Evolutionary conservation across 257 asterid genomes (phyloP).

Genomic region (Phtheirospermum japonicum): DNA sequence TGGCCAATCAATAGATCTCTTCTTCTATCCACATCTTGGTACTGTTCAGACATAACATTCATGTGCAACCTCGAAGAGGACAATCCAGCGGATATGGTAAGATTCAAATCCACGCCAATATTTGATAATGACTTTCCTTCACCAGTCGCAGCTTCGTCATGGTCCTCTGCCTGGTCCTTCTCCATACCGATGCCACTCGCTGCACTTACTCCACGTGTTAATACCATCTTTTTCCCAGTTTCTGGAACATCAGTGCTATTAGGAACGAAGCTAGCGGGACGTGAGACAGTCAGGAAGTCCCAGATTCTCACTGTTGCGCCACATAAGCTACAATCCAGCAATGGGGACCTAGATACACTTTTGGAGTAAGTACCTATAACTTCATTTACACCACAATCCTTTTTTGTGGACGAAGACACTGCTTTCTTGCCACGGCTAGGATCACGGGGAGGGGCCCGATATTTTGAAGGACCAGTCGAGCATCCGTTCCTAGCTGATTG

Average conservation of each 20-base stretch:
- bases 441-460: constrained; percentile 66
- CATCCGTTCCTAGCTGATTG: constrained; percentile 90
- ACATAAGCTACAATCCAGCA: constrained; percentile 96
- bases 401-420: constrained; percentile 61
- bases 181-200: constrained; percentile 87
- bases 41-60: constrained; percentile 51
- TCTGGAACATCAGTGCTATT: constrained; percentile 73
- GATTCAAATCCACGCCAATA: constrained; percentile 79
- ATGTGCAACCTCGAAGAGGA: constrained; percentile 60
- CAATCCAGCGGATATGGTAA: constrained; percentile 76
- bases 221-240: constrained; percentile 78
- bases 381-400: constrained; percentile 45
- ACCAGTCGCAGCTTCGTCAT: constrained; percentile 81
- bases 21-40: constrained; percentile 51
- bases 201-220: constrained; percentile 95
- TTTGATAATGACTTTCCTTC: constrained; percentile 85
- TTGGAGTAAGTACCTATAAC: constrained; percentile 54
- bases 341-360: constrained; percentile 75
- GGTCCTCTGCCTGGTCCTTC: constrained; percentile 79
- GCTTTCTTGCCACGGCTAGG: constrained; percentile 81
- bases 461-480: constrained; percentile 76
- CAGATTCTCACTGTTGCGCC: constrained; percentile 94
- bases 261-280: constrained; percentile 78
- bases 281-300: constrained; percentile 82
- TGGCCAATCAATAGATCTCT: constrained; percentile 63